Evolutionary conservation across 75 land plant species (phyloP), one percentile per base, ranked within the genome.

Genomic region (Larix kaempferi): DNA sequence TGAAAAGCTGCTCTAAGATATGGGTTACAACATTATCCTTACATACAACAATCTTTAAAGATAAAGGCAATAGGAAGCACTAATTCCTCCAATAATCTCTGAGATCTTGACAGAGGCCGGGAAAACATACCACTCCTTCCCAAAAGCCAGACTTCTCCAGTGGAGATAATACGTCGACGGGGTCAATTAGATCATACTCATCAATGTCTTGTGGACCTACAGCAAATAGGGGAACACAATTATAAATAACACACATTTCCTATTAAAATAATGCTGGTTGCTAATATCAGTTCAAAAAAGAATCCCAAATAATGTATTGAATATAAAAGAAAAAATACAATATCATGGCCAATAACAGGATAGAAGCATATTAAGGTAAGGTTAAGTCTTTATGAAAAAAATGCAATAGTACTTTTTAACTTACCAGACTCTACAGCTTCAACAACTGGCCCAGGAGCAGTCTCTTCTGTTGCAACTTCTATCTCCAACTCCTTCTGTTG

Each of bases 101-200:
- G 0, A 35, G 39, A 65, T 29, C 33, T 29, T 17, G 19, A 17
- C 6, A 65, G 41, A 65, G 21, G 15, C 33, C 1, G 3, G 69
- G n/a, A 35, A 35, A 23, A 73, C 85, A 83, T 66, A 85, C 87
- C 82, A 84, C 86, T 76, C 82, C 88, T 25, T 86, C 88, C 88
- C 88, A 86, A 80, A 86, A 86, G 22, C 54, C 49, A 5, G 87
- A 84, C 74, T 86, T 86, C 55, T 81, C 82, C 56, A 86, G 56
- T 21, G 86, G 86, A 16, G 64, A 66, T 61, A 86, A 65, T 26
- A 86, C 80, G 76, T 86, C 88, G 7, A 86, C 88, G 71, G 88
- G 88, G 35, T 86, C 88, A 22, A 84, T 82, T 17, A 86, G 75
- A 16, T 86, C 88, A 63, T 86, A 86, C 61, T 86, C 88, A 72